phyloP scores from a whole-genome alignment of 805 yeast genomes.

The Jamesozyma rosinii region DNA sequence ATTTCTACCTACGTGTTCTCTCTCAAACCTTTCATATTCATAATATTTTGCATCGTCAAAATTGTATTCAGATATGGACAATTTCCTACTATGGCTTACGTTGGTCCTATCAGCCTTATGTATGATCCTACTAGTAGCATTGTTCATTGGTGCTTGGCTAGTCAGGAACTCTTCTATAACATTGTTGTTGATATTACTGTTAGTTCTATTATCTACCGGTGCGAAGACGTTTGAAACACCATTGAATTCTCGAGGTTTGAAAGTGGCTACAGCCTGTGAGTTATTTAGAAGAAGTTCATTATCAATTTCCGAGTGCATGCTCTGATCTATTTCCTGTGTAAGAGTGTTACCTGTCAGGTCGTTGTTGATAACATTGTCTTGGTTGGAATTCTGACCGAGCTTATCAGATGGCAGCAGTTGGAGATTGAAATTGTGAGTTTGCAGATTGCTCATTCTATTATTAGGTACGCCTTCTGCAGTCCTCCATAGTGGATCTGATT shows the following conservation, averaged over 20 bases:
- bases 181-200: not conserved
- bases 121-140: not conserved
- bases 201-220: not conserved
- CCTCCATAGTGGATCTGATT: not conserved
- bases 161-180: not conserved
- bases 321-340: constrained; percentile 9
- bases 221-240: not conserved
- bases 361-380: constrained; percentile 8
- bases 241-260: not conserved
- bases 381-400: not conserved
- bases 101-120: not conserved
- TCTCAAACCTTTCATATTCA: constrained; percentile 26
- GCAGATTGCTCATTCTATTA: not conserved
- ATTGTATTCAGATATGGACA: constrained; percentile 26
- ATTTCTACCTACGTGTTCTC: not conserved
- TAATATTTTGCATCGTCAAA: constrained; percentile 22
- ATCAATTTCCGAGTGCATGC: not conserved
- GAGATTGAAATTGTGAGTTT: constrained; percentile 2
- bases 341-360: constrained; percentile 28
- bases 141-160: not conserved
- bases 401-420: constrained; percentile 5
- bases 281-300: constrained; percentile 1
- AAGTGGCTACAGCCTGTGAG: not conserved
- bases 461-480: not conserved
- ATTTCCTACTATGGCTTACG: constrained; percentile 8